Base-by-base conservation (phyloP, 2,329 filamentous ascomycete species). In the Neonectria punicea region DNA sequence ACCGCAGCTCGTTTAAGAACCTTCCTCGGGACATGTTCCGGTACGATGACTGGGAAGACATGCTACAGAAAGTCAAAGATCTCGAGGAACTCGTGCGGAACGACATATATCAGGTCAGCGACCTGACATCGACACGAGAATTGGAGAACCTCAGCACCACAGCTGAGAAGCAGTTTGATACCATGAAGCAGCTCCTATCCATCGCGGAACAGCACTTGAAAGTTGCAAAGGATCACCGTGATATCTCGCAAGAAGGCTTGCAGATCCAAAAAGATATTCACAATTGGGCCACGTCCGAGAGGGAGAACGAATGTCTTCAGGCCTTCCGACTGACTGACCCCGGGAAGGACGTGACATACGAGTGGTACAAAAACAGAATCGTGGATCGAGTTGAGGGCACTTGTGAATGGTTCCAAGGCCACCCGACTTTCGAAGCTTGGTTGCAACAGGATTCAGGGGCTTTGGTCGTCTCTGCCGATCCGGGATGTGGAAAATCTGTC, bases 401-500 rank as follows among this genome's bases (percentile, higher is more conserved):
- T 4, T 64, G 56, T 28, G 7, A 34, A 34, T 60, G 61, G 56
- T 56, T 65, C 20, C 58, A 79, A 14, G 14, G 68, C 1, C 75
- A 81, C 20, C 3, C 20, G 3, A 22, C 20, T 22, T 22, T 22
- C 20, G 20, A 22, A 22, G 20, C 20, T 0, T 82, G 79, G 80
- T 34, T 74, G 18, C 49, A 62, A 3, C 50, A 70, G 9, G 67
- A 73, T 0, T 75, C 74, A 0, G 76, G 74, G 0, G 70, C 74
- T 0, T 63, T 82, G 7, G 69, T 79, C 30, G 73, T 81, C n/a
- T 74, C 80, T 2, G 79, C 77, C 3, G 79, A 81, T 63, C 79
- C 79, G 25, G 80, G 79, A 0, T 82, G 77, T 54, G 78, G 80
- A 3, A 81, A 81, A 63, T 81, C 79, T 0, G 78, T 77, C 0